Percentiles rank a stretch among this genome's conserved stretches.
Conservation (phyloP, 2,329 filamentous ascomycete species). For the Aspergillus latus region DNA sequence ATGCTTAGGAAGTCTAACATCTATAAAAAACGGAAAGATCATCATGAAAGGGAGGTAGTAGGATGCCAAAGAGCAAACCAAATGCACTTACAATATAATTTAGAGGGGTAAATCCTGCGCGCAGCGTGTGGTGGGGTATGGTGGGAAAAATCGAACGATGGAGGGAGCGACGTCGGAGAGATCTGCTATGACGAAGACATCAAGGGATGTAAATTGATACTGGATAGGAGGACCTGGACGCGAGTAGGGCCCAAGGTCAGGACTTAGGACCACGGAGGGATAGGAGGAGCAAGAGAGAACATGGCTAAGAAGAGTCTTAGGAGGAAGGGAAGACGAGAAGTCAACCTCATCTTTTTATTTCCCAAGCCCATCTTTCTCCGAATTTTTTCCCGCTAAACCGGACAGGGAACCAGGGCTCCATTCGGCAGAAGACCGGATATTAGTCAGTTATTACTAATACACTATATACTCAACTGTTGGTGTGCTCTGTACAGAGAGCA, state of each 20-base stretch:
- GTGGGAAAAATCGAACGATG: slow-evolving; percentile 14
- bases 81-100: slow-evolving; percentile 19
- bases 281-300: slow-evolving; percentile 20
- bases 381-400: slow-evolving; percentile 23
- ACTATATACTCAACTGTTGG: not conserved
- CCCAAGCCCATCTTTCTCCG: slow-evolving; percentile 17
- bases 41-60: slow-evolving; percentile 31
- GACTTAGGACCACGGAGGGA: slow-evolving; percentile 27
- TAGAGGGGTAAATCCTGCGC: slow-evolving; percentile 16
- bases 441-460: not conserved
- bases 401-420: slow-evolving; percentile 9
- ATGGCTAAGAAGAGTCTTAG: slow-evolving; percentile 28
- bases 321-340: slow-evolving; percentile 18
- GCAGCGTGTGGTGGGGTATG: slow-evolving; percentile 21
- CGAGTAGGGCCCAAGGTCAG: slow-evolving; percentile 16
- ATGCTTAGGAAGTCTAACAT: slow-evolving; percentile 52
- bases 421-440: slow-evolving; percentile 8
- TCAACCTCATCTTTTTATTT: slow-evolving; percentile 16
- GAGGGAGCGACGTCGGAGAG: slow-evolving; percentile 14
- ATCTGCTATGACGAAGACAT: slow-evolving; percentile 23
- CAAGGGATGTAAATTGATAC: slow-evolving; percentile 14
- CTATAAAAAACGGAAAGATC: slow-evolving; percentile 45
- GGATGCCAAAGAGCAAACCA: slow-evolving; percentile 13
- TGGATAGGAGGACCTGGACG: slow-evolving; percentile 13
- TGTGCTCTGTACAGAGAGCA: too few species aligned